Base-by-base conservation (phyloP, 1,284 basidiomycete genomes). In the Ganoderma leucocontextum region DNA sequence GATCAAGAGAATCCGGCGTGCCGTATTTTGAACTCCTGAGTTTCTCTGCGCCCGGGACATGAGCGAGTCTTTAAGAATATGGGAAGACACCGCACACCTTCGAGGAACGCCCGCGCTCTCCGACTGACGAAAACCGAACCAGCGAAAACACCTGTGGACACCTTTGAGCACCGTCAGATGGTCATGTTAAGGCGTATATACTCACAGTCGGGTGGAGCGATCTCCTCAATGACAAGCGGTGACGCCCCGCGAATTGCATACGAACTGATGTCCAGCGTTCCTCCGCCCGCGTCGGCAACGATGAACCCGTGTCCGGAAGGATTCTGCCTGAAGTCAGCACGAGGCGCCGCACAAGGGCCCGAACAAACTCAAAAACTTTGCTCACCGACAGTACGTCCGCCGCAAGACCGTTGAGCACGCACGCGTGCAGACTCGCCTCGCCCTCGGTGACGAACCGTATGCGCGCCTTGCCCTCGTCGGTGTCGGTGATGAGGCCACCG, bases 111-210 rank as follows among this genome's bases (percentile, higher is more conserved):
- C 70, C 90, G 81, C 25, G 91, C 91, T 60, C 91, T 80, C 64
- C 91, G 83, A 76, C 90, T 91, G 55, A 93, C 92, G 76, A 93
- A 93, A n/a, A 93, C 90, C 7, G 91, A 92, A 25, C 91, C 91
- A 64, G 91, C 90, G 77, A 93, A 93, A 49, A 92, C 86, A 78
- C 90, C 89, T 91, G 70, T 7, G 35, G 49, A 15, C 38, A 42
- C 66, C 63, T 29, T 63, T 66, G 73, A 42, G 61, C 65, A 47
- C 66, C 22, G 49, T 22, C 15, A 47, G 55, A 52, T 15, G 29
- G 22, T 42, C 35, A 33, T 53, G 53, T 29, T 29, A 60, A 47
- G 5, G 17, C 42, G 17, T 63, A 44, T 60, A 33, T 41, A 78
- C 89, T 70, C 72, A 91, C 92, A 94, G 77, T 93, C 91, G 22